Conservation (phyloP, 371 early-diverging fungal species). For the Mucor lusitanicus region DNA sequence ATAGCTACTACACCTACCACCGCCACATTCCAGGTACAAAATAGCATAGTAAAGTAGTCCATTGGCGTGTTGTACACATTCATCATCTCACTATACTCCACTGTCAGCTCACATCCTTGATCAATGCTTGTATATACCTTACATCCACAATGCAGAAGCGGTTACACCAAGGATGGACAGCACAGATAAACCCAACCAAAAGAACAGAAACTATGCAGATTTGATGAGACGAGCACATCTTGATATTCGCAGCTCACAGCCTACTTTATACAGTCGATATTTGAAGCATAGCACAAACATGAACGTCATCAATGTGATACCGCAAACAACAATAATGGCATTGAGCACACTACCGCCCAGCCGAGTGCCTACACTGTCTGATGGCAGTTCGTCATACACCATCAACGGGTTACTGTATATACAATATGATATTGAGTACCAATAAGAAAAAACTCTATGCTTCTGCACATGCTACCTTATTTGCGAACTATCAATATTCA, state of each 20-base stretch:
- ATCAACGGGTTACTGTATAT: constrained; percentile 15
- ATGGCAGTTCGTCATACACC: constrained; percentile 14
- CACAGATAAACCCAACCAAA: constrained; percentile 32
- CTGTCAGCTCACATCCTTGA: not conserved
- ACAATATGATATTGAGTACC: not conserved
- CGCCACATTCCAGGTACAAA: constrained; percentile 24
- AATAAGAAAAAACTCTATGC: not conserved
- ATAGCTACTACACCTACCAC: constrained; percentile 23
- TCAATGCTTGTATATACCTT: not conserved
- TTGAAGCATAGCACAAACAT: constrained; percentile 27
- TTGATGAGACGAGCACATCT: not conserved
- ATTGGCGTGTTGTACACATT: constrained; percentile 13
- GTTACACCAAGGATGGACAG: constrained; percentile 23
- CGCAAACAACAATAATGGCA: constrained; percentile 14
- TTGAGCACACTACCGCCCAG: constrained; percentile 23
- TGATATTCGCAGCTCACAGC: not conserved
- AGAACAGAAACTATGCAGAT: constrained; percentile 14
- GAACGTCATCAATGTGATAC: constrained; percentile 19
- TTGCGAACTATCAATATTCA: constrained; percentile 12
- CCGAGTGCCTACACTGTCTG: constrained; percentile 15
- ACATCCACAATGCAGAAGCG: constrained; percentile 22
- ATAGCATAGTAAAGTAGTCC: constrained; percentile 19
- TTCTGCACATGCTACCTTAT: constrained; percentile 4
- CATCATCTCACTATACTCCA: constrained; percentile 21
- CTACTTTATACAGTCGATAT: constrained; percentile 25